phyloP scores from a whole-genome alignment of 768 basidiomycete species.

The Tricholoma furcatifolium region DNA sequence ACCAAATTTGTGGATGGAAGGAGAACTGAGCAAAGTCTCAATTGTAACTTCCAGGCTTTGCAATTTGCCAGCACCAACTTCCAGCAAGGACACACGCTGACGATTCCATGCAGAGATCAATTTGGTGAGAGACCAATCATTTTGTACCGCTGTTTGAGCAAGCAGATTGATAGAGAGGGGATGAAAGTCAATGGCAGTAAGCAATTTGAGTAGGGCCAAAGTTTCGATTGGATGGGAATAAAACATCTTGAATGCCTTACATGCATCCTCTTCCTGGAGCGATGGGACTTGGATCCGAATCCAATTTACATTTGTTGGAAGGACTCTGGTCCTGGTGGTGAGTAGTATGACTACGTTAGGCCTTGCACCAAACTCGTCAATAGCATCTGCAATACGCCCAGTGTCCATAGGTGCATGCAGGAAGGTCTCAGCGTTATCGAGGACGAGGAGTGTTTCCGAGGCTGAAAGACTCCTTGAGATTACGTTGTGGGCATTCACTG shows the following conservation, averaged over 20 bases:
- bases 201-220: not conserved
- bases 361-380: constrained; percentile 9
- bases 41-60: constrained; percentile 11
- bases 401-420: constrained; percentile 3
- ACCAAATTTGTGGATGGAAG: constrained; percentile 6
- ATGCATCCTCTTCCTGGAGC: constrained; percentile 3
- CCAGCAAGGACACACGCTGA: not conserved
- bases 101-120: constrained; percentile 9
- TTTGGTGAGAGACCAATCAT: constrained; percentile 8
- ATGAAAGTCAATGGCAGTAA: constrained; percentile 10
- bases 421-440: not conserved
- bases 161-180: constrained; percentile 15
- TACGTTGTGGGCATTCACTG: not conserved
- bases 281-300: constrained; percentile 1
- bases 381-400: constrained; percentile 5
- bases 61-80: constrained; percentile 4
- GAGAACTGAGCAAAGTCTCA: constrained; percentile 7
- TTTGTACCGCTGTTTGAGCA: constrained; percentile 12
- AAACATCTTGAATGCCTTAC: constrained; percentile 6
- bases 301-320: constrained; percentile 7
- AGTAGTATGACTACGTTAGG: constrained; percentile 8
- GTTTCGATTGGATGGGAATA: not conserved
- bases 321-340: constrained; percentile 1
- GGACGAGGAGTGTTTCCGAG: not conserved
- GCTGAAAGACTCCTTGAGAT: not conserved